A percentile compares a stretch with the other conserved stretches of the same genome.
Conservation (phyloP, 169 alveolate species). For the Plasmodium billcollinsi region DNA sequence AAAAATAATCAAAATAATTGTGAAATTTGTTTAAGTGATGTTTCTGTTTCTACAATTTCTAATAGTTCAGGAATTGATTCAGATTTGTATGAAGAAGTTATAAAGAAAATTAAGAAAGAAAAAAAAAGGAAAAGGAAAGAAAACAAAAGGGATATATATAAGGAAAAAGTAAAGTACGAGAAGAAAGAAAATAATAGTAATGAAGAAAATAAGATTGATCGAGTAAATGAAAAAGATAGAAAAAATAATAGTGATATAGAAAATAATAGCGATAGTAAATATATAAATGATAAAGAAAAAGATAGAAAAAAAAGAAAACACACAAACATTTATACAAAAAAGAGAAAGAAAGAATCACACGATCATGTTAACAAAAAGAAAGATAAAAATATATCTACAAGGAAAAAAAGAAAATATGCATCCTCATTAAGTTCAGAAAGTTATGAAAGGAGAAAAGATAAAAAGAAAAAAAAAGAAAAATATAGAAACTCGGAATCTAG, state of each 20-base stretch:
- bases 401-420: too few relatives aligned
- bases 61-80: constrained; percentile 76
- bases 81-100: constrained; percentile 62
- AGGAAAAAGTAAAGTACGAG: constrained; percentile 1
- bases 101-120: constrained; percentile 58
- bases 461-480: constrained; percentile 22
- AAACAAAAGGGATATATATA: constrained; percentile 23
- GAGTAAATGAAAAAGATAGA: constrained; percentile 5
- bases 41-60: constrained; percentile 69
- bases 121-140: constrained; percentile 27
- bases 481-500: constrained; percentile 28
- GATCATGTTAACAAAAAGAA: neutral
- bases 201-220: constrained; percentile 1
- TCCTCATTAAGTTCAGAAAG: constrained; percentile 35
- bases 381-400: neutral
- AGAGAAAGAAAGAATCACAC: constrained; percentile 16
- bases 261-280: neutral
- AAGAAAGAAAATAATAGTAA: neutral
- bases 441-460: constrained; percentile 22
- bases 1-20: too few relatives aligned
- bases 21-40: constrained; percentile 43
- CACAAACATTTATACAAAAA: neutral
- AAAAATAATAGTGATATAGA: constrained; percentile 11
- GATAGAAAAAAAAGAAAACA: neutral
- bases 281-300: neutral